A percentile compares a stretch with the other conserved stretches of the same genome.
Conservation (phyloP, 108 stramenopile species). For the Pelagomonas calceolata region DNA sequence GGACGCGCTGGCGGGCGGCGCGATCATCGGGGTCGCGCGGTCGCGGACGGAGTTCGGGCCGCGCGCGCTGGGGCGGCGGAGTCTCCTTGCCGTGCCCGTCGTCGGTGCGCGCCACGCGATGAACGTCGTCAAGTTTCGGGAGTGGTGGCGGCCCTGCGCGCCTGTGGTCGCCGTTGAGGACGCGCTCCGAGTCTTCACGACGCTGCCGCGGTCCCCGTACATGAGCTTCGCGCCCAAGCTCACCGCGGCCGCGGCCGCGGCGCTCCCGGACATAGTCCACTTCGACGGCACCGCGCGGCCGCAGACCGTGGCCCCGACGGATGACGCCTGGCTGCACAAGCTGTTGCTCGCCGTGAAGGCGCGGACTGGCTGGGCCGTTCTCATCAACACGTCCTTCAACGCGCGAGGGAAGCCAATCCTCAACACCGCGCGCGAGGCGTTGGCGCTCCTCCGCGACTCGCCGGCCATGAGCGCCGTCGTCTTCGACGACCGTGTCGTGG, state of each 20-base stretch:
- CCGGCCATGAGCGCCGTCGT: not conserved
- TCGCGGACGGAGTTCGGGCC: constrained; percentile 2
- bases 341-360: not conserved
- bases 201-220: not conserved
- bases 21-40: not conserved
- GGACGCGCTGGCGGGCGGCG: not conserved
- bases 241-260: not conserved
- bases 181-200: not conserved
- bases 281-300: constrained; percentile 3
- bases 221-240: constrained; percentile 7
- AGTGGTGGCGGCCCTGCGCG: not conserved
- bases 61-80: not conserved
- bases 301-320: not conserved
- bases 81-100: not conserved
- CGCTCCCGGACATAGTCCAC: not conserved
- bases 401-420: not conserved
- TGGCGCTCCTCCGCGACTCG: not conserved
- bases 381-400: constrained; percentile 6
- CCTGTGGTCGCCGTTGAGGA: not conserved
- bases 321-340: not conserved
- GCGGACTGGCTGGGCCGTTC: not conserved
- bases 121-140: not conserved
- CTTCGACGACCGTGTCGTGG: not conserved
- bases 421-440: not conserved
- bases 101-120: not conserved